Evolutionary conservation across 1,284 basidiomycete genomes (phyloP).

Genomic region (Ceratobasidium sp.): DNA sequence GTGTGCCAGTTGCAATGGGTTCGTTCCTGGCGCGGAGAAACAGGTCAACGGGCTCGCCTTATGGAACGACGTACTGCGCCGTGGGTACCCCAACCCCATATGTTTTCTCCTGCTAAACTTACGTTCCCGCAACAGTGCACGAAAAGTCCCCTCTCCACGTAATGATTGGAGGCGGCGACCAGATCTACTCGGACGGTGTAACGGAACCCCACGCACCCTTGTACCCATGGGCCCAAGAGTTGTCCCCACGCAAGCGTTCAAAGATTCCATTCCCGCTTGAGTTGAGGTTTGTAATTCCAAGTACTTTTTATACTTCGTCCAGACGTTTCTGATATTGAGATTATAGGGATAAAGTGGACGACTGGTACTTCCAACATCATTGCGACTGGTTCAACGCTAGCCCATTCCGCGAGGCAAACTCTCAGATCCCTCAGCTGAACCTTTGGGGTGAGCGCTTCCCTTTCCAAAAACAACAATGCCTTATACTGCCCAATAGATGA

Average conservation of each 20-base stretch:
- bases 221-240: constrained; percentile 36
- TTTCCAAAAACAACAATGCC: neutral
- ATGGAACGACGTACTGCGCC: constrained; percentile 40
- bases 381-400: constrained; percentile 43
- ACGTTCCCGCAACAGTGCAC: constrained; percentile 3
- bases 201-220: constrained; percentile 37
- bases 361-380: constrained; percentile 44
- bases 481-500: constrained; percentile 15
- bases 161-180: constrained; percentile 43
- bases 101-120: neutral
- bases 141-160: constrained; percentile 40
- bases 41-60: constrained; percentile 39
- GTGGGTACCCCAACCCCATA: neutral
- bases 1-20: constrained; percentile 33
- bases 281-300: constrained; percentile 1
- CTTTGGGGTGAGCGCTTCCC: constrained; percentile 25
- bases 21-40: constrained; percentile 43
- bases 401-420: constrained; percentile 40
- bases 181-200: constrained; percentile 40
- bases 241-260: constrained; percentile 32
- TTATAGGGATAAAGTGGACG: constrained; percentile 35
- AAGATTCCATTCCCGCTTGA: constrained; percentile 42
- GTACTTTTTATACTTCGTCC: neutral
- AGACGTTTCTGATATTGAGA: neutral
- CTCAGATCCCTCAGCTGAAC: constrained; percentile 41